Conservation (phyloP, 2,329 filamentous ascomycete species). For the Madurella fahalii region DNA sequence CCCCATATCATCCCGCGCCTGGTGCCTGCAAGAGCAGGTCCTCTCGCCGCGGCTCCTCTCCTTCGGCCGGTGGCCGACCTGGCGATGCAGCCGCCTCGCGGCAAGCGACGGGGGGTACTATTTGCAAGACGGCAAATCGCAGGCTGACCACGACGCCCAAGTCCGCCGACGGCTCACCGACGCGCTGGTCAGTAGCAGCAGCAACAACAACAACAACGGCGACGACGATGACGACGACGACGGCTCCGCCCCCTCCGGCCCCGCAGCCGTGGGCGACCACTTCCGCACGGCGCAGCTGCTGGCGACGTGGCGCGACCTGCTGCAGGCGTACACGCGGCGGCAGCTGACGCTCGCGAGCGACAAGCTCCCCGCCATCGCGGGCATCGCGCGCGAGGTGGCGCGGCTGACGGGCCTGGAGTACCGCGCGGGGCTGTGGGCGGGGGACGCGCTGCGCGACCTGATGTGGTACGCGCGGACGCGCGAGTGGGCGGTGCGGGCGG, state of each 20-base stretch:
- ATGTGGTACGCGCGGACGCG: conserved; percentile 8
- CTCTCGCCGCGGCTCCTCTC: conserved; percentile 8
- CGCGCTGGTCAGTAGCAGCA: background rate
- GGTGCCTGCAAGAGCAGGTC: conserved; percentile 13
- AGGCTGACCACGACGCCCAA: background rate
- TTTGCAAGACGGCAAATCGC: background rate
- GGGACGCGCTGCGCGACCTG: conserved; percentile 11
- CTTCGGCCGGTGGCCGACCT: conserved; percentile 9
- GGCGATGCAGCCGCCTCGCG: background rate
- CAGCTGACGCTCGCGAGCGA: conserved; percentile 4
- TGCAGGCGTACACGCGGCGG: conserved; percentile 9
- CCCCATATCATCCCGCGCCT: conserved; percentile 2
- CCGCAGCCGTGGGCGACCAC: background rate
- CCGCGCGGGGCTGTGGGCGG: conserved; percentile 12
- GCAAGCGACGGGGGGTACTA: conserved; percentile 9
- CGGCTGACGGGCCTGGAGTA: conserved; percentile 3
- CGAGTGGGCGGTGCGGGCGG: background rate
- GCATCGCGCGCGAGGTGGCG: conserved; percentile 7
- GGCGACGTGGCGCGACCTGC: conserved; percentile 2
- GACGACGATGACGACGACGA: no score
- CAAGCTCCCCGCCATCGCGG: conserved; percentile 14
- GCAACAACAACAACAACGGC: no score
- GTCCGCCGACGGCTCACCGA: background rate
- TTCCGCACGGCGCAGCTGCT: background rate
- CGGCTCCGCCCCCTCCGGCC: no score